Conservation (phyloP, 2,329 filamentous ascomycete genomes). For the Diaporthe sp. region DNA sequence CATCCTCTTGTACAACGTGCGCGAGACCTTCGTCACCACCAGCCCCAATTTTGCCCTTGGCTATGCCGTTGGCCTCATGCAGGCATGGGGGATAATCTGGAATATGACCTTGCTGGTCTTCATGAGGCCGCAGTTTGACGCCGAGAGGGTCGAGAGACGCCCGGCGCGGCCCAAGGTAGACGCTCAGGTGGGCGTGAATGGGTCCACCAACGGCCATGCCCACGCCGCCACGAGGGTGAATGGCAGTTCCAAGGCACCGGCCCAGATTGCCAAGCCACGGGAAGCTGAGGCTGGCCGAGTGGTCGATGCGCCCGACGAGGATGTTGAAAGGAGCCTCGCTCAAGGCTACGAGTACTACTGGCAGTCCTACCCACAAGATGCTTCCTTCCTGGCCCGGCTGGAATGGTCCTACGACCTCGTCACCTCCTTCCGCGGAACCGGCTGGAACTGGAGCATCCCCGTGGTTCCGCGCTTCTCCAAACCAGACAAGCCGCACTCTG, state of each 20-base stretch:
- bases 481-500: slow-evolving; percentile 56
- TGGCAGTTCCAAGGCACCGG: slow-evolving; percentile 6
- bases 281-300: background rate
- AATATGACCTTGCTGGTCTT: slow-evolving; percentile 65
- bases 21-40: slow-evolving; percentile 57
- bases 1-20: slow-evolving; percentile 58
- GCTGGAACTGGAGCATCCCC: slow-evolving; percentile 70
- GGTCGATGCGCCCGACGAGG: slow-evolving; percentile 44
- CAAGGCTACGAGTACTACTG: slow-evolving; percentile 67
- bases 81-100: slow-evolving; percentile 65
- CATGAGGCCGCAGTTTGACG: slow-evolving; percentile 68
- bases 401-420: slow-evolving; percentile 70
- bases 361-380: slow-evolving; percentile 69
- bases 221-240: background rate
- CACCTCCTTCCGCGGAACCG: slow-evolving; percentile 66
- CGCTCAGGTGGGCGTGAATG: background rate
- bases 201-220: background rate
- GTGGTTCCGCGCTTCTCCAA: slow-evolving; percentile 60
- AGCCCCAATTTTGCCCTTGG: slow-evolving; percentile 65
- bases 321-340: slow-evolving; percentile 45
- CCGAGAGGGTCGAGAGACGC: slow-evolving; percentile 62
- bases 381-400: slow-evolving; percentile 62
- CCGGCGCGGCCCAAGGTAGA: slow-evolving; percentile 41
- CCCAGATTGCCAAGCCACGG: background rate
- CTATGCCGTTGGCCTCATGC: slow-evolving; percentile 65